Evolutionary conservation across 1,139 yeast genomes (phyloP).

Genomic region (Taphrina communis): DNA sequence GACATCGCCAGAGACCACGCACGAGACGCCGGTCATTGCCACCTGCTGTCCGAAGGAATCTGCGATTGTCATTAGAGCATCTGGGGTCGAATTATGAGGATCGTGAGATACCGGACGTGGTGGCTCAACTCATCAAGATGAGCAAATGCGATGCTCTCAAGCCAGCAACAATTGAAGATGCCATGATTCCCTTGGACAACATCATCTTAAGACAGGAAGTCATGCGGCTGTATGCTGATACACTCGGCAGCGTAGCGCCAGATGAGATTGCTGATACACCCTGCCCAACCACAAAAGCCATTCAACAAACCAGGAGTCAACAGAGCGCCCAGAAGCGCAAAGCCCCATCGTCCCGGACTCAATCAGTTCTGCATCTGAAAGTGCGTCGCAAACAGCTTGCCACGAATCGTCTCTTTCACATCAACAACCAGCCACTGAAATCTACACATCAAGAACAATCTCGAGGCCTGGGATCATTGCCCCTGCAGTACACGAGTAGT

Average conservation of each 20-base stretch:
- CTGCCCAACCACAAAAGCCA: constrained; percentile 1
- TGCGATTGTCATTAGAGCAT: background rate
- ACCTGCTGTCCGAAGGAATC: background rate
- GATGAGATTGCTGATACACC: background rate
- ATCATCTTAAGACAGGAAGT: constrained; percentile 5
- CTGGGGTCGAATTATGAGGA: background rate
- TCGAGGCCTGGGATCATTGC: background rate
- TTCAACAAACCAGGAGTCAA: background rate
- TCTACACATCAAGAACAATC: background rate
- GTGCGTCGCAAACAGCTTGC: background rate
- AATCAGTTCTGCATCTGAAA: background rate
- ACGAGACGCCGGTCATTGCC: background rate
- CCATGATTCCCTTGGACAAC: constrained; percentile 6
- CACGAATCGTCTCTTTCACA: background rate
- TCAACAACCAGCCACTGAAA: background rate
- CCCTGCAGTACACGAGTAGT: background rate
- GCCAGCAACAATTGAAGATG: constrained; percentile 6
- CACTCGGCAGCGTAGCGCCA: background rate
- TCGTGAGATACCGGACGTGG: constrained; percentile 13
- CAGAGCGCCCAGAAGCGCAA: background rate
- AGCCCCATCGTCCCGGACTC: background rate
- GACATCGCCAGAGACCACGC: background rate
- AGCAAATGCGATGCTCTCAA: background rate
- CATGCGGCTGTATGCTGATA: background rate
- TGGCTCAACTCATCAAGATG: constrained; percentile 1